Evolutionary conservation across 108 stramenopile genomes (phyloP).

Genomic region (Heterococcus sp.): DNA sequence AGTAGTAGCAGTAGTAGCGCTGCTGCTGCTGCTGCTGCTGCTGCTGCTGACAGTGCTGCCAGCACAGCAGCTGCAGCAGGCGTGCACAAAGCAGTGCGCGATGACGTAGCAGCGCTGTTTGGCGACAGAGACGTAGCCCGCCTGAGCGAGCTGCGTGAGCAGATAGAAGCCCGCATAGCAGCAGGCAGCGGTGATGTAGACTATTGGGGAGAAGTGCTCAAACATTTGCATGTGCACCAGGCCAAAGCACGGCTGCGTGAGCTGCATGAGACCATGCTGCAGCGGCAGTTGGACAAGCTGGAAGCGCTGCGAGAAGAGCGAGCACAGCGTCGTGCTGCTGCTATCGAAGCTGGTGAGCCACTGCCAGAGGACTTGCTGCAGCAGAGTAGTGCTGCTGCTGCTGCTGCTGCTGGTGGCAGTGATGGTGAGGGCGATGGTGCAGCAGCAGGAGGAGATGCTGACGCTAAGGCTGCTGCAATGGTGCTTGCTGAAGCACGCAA

Average conservation of each 20-base stretch:
- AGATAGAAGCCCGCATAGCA: constrained; percentile 55
- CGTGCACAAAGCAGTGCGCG: constrained; percentile 57
- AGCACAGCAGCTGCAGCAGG: constrained; percentile 31
- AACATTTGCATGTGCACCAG: constrained; percentile 73
- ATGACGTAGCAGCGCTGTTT: constrained; percentile 78
- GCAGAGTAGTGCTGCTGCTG: constrained; percentile 9
- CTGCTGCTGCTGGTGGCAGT: neutral
- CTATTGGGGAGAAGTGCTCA: constrained; percentile 79
- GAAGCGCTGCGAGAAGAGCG: constrained; percentile 60
- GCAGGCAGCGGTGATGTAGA: constrained; percentile 64
- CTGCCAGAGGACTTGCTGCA: neutral
- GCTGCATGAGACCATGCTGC: constrained; percentile 83
- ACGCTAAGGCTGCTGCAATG: constrained; percentile 16
- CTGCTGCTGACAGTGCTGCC: constrained; percentile 27
- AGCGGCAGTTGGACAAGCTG: constrained; percentile 79
- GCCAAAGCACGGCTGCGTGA: constrained; percentile 68
- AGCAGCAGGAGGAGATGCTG: constrained; percentile 24
- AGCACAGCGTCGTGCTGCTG: neutral
- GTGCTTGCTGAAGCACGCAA: constrained; percentile 18
- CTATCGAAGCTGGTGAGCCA: neutral
- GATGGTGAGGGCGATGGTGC: constrained; percentile 31
- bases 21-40: neutral
- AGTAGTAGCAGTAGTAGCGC: too few species aligned
- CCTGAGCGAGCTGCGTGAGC: constrained; percentile 73
- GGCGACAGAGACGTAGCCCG: constrained; percentile 66